Percentiles rank a stretch among this genome's conserved stretches.
Evolutionary conservation across 176 grass and related monocot genomes (phyloP).

Genomic region (Puccinellia tenuiflora): DNA sequence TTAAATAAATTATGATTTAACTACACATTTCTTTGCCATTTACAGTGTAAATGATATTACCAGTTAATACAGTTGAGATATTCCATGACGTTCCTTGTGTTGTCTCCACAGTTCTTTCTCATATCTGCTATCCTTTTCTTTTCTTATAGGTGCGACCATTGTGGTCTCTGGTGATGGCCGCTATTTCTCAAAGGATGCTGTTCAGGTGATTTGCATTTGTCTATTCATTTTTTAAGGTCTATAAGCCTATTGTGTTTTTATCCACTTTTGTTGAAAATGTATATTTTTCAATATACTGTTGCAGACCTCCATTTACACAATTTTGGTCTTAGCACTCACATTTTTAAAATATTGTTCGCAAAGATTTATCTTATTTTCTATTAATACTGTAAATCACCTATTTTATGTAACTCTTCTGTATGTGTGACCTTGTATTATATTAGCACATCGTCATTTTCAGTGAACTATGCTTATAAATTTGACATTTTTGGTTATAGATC

Average conservation of each 20-base stretch:
- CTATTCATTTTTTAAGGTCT: background rate
- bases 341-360: background rate
- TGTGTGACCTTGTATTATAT: background rate
- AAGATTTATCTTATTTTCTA: background rate
- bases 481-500: conserved; percentile 42
- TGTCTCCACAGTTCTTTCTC: background rate
- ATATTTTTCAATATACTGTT: background rate
- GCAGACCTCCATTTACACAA: background rate
- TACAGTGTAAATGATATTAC: conserved; percentile 4
- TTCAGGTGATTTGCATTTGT: conserved; percentile 60
- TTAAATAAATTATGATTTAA: background rate
- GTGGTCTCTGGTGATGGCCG: conserved; percentile 99
- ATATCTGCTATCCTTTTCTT: background rate
- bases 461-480: background rate
- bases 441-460: background rate
- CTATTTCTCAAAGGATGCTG: conserved; percentile 95
- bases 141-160: conserved; percentile 75
- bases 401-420: background rate
- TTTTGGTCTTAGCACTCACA: background rate
- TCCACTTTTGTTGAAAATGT: background rate
- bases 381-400: background rate
- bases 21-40: background rate
- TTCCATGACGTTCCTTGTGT: background rate
- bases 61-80: background rate
- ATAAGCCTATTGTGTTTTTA: background rate